These are phyloP conservation scores for Cubamyces sp. DNA, from an alignment of 768 basidiomycete species.

Conservation along the genomic window DNA sequence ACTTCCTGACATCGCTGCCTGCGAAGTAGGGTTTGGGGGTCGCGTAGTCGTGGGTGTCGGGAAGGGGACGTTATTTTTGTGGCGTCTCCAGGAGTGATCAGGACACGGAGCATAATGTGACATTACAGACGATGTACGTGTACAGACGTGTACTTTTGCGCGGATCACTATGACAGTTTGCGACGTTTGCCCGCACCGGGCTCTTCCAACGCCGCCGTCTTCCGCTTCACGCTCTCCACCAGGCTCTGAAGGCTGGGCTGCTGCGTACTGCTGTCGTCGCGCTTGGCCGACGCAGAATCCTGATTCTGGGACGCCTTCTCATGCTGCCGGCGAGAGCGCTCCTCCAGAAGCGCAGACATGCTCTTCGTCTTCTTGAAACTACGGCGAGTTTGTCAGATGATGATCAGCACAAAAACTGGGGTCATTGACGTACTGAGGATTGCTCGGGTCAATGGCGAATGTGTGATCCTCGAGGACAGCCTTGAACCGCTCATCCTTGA, in stretches of 20 bases:
- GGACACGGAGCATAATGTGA: not conserved
- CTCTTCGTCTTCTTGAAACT: constrained; percentile 94
- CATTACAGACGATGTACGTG: not conserved
- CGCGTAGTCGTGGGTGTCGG: constrained; percentile 28
- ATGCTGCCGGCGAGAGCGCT: constrained; percentile 71
- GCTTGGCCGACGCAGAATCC: constrained; percentile 5
- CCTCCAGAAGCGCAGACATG: constrained; percentile 85
- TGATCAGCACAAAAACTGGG: not conserved
- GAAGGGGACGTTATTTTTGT: constrained; percentile 28
- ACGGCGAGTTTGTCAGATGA: constrained; percentile 11
- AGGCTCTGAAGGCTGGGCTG: constrained; percentile 60
- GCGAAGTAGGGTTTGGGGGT: constrained; percentile 31
- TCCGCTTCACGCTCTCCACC: constrained; percentile 88
- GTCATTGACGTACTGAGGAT: constrained; percentile 78
- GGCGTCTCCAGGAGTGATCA: constrained; percentile 22
- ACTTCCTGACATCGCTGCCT: constrained; percentile 23
- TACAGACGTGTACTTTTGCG: constrained; percentile 9
- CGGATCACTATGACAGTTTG: constrained; percentile 32
- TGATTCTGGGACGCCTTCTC: constrained; percentile 28
- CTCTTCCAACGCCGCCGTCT: constrained; percentile 46
- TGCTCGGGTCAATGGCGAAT: constrained; percentile 94
- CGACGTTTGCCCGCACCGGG: constrained; percentile 44
- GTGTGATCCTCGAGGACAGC: constrained; percentile 86
- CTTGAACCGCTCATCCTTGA: constrained; percentile 87
- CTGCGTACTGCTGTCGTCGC: constrained; percentile 26